Conservation (phyloP, 495 filamentous ascomycete genomes). For the Penicillium waksmanii region DNA sequence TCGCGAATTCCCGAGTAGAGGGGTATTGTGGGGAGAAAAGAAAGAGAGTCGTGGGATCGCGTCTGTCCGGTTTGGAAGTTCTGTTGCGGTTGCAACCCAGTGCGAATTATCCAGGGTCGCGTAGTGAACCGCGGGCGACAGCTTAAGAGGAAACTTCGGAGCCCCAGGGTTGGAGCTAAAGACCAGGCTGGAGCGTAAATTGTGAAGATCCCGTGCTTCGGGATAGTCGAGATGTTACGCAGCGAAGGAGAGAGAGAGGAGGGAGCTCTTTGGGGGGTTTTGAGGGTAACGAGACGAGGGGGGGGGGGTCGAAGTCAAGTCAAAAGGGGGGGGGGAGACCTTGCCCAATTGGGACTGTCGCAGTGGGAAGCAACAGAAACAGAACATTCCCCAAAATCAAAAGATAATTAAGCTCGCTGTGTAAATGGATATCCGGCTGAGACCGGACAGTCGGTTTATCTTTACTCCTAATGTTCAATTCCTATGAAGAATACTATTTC, state of each 20-base stretch:
- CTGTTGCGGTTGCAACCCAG: constrained; percentile 13
- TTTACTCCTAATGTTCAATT: no score
- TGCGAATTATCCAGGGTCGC: constrained; percentile 20
- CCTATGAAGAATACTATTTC: no score
- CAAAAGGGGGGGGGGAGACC: constrained; percentile 18
- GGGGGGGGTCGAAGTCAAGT: constrained; percentile 9
- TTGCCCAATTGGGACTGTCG: constrained; percentile 22
- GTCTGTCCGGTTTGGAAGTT: background rate
- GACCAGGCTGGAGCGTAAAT: constrained; percentile 24
- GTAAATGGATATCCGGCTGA: no score
- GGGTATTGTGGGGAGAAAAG: background rate
- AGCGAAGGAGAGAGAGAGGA: background rate
- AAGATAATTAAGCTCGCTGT: background rate
- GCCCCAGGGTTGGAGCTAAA: constrained; percentile 35
- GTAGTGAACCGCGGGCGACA: constrained; percentile 31
- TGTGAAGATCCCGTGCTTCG: constrained; percentile 15
- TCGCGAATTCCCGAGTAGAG: background rate
- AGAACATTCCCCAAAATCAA: background rate
- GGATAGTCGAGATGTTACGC: background rate
- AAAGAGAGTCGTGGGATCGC: background rate
- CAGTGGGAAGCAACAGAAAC: background rate
- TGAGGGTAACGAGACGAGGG: constrained; percentile 1
- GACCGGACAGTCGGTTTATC: no score
- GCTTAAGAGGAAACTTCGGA: constrained; percentile 35
- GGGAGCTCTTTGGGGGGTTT: background rate